Base-by-base conservation (phyloP, 345 rosid species). In the Aegle marmelos region DNA sequence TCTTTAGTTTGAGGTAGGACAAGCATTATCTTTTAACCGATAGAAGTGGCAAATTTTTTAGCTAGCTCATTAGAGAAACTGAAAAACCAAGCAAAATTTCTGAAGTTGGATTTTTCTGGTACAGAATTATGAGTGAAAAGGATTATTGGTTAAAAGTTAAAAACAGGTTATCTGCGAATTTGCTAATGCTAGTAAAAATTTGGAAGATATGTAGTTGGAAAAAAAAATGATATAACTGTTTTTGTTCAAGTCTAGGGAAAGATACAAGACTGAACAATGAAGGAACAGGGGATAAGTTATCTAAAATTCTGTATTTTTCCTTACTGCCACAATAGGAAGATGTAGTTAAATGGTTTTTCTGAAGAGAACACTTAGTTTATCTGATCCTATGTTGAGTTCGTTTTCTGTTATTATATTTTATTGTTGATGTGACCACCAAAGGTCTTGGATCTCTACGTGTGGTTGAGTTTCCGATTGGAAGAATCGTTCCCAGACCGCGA, bases 401-500 rank as follows among this genome's bases (percentile, higher is more conserved):
- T 48, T 25, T 75, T 53, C 10, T 28, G 2, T 11, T 13, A 30
- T 36, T 13, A 63, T 36, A 74, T 74, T 61, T 34, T 56, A 45
- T 61, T 76, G 39, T 78, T 79, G 70, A 16, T 57, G 36, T 39
- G 57, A 36, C 61, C 56, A 76, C n/a, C 66, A 65, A 83, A 95
- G 97, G 99, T 92, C 70, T 83, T 95, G 80, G 98, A 93, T 85
- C 89, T 95, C 65, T 95, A 95, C 53, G 93, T 93, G 62, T 95
- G 98, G 99, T 87, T 95, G 90, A 85, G 98, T 90, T 91, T 86
- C 82, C 92, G 91, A 33, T 81, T 93, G 65, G 96, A 93, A 75
- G 97, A 91, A 67, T 88, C 98, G 6, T 95, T 92, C 84, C 97
- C 94, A 4, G 98, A 92, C 83, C 84, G 80, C 6, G 93, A 91